phyloP scores from a whole-genome alignment of 306 rosid species.

The Cucurbita pepo region DNA sequence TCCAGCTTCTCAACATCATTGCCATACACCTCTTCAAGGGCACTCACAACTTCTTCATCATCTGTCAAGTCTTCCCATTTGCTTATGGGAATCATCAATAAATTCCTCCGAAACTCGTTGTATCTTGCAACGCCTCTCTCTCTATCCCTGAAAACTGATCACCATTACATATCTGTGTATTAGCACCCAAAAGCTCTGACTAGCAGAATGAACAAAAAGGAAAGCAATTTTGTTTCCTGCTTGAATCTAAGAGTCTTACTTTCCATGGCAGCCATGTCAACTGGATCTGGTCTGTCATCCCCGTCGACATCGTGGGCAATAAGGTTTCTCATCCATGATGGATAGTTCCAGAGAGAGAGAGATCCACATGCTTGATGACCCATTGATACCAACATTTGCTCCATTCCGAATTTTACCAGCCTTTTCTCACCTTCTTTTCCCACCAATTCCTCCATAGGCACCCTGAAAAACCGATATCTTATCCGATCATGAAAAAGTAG shows the following conservation, averaged over 20 bases:
- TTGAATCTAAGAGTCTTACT: conserved; percentile 16
- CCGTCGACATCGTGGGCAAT: conserved; percentile 51
- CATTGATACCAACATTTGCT: conserved; percentile 48
- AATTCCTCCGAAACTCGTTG: conserved; percentile 52
- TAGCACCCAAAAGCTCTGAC: neutral
- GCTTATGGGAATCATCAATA: conserved; percentile 49
- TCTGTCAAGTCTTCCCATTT: conserved; percentile 64
- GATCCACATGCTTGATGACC: conserved; percentile 69
- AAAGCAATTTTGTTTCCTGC: neutral
- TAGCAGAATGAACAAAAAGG: neutral
- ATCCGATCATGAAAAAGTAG: neutral
- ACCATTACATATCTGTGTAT: neutral
- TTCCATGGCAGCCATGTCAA: conserved; percentile 62
- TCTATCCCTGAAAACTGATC: conserved; percentile 55
- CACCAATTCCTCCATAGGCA: conserved; percentile 39
- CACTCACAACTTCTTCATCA: conserved; percentile 31
- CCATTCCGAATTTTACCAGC: conserved; percentile 41
- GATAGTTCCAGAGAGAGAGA: conserved; percentile 48
- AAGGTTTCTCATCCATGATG: conserved; percentile 57
- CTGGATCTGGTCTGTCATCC: conserved; percentile 53
- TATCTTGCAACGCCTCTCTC: conserved; percentile 63
- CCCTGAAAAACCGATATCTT: conserved; percentile 20
- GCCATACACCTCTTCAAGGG: conserved; percentile 43
- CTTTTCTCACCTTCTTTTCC: conserved; percentile 53
- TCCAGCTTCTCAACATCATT: conserved; percentile 66